Base-by-base conservation (phyloP, 108 stramenopile genomes). In the Poteriospumella lacustris region DNA sequence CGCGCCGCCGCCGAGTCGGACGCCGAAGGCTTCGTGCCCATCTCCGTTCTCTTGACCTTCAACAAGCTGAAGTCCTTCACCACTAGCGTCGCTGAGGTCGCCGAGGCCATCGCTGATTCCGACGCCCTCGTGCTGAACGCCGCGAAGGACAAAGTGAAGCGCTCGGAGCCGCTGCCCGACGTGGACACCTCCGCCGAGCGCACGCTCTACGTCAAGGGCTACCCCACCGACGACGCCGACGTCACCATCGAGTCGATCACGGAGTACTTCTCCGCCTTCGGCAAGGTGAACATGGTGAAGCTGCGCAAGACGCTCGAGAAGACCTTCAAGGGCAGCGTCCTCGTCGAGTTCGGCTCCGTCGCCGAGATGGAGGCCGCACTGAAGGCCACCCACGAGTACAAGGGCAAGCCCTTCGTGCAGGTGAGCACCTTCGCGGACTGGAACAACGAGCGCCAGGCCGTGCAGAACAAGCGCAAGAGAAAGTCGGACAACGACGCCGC, bases 191-290 rank as follows among this genome's bases (percentile, higher is more conserved):
- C 33, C 2, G 3, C 2, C 1, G 76, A 9, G 1, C 1, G 69
- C 26, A 72, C 73, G 38, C 41, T 80, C 24, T 80, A 80, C 59
- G 70, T 73, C 3, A 73, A 73, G 31, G 70, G 70, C 15, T 73
- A 73, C 41, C 70, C 70, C 15, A 73, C 41, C 9, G 47, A 56
- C 41, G 70, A 73, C 42, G 44, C 70, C 9, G 41, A 39, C 12
- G 41, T 73, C 31, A 73, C 70, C 28, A 73, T 73, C 31, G 70
- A 73, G 5, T 73, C 70, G 26, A 73, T 73, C 41, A 42, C 40
- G 12, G 70, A 73, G 41, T 31, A 73, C 9, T 73, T 73, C 47
- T 73, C 70, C 42, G 44, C 42, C 31, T 73, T 33, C 31, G 70
- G 70, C 9, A 5, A 38, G 5, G 70, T 73, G 5, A 5, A 3